Evolutionary conservation across 495 filamentous ascomycete species (phyloP), one percentile per base, ranked within the genome.

Genomic region (Aspergillus sclerotiicarbonarius): DNA sequence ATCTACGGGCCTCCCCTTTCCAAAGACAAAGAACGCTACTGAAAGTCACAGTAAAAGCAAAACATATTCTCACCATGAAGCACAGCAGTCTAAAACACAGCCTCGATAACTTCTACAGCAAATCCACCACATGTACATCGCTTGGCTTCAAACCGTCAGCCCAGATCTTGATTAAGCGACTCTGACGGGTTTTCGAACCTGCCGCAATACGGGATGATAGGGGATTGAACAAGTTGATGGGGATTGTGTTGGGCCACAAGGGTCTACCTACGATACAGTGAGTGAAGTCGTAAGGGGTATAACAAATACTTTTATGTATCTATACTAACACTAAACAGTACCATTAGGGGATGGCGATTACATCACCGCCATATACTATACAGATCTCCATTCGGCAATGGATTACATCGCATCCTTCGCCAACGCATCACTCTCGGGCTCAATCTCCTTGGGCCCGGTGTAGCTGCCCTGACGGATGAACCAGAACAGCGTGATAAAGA

Each of bases 401-500:
- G 10, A 41, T 41, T n/a, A 41, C 12, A 41, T 41, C 1, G 37
- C 37, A 41, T 41, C 47, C 29, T 30, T 50, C 15, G 47, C 47
- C 47, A 50, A 32, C 15, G 9, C 47, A 4, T 32, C 47, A 18
- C 21, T 50, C 13, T 50, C 47, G 1, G 7, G 29, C 47, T 21
- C 20, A 4, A 50, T 16, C 1, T 10, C 47, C 51, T 51, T 62
- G 13, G 60, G 60, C 0, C 60, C 60, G 25, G 53, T 46, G n/a
- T 62, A 62, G 29, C 46, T 50, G 0, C 35, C 35, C 55, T 54
- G 53, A 21, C 47, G 39, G 44, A 58, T 51, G 45, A 62, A 48
- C 63, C 60, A 81, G 69, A 73, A 75, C 33, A 68, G 54, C 13
- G 64, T 63, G 16, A 79, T 67, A 32, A 82, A 69, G 10, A 81